These are phyloP conservation scores for Lasiosphaeria hispida DNA, from an alignment of 495 filamentous ascomycete species.

Conservation along the genomic window DNA sequence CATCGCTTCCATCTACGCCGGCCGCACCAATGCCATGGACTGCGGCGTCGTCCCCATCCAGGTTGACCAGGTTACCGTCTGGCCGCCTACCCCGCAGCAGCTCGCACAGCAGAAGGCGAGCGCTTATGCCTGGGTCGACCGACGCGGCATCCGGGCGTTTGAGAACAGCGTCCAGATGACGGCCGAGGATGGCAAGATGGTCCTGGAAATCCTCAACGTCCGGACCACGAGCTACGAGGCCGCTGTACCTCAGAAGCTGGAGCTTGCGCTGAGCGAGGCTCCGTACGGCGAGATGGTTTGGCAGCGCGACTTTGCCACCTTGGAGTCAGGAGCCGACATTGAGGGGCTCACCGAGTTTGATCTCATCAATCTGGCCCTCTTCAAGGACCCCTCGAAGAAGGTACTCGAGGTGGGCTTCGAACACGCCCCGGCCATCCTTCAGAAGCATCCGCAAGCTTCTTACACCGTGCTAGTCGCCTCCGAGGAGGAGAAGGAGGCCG, in stretches of 20 bases:
- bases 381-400: slow-evolving; percentile 21
- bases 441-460: slow-evolving; percentile 6
- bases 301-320: slow-evolving; percentile 21
- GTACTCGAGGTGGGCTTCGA: slow-evolving; percentile 7
- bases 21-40: slow-evolving; percentile 29
- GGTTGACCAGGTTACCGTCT: slow-evolving; percentile 36
- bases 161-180: too few relatives aligned
- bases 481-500: background rate
- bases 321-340: background rate
- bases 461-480: background rate
- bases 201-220: slow-evolving; percentile 30
- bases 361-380: slow-evolving; percentile 14
- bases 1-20: slow-evolving; percentile 34
- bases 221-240: slow-evolving; percentile 33
- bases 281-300: slow-evolving; percentile 20
- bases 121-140: too few relatives aligned
- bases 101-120: slow-evolving; percentile 9
- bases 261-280: slow-evolving; percentile 7
- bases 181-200: slow-evolving; percentile 18
- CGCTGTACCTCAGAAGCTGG: slow-evolving; percentile 28
- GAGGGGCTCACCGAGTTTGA: background rate
- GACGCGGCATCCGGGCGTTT: too few relatives aligned
- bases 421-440: slow-evolving; percentile 7
- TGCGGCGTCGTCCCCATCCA: slow-evolving; percentile 37
- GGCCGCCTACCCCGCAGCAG: slow-evolving; percentile 23